These are phyloP conservation scores for Botryotinia convoluta DNA, from an alignment of 2,329 filamentous ascomycete genomes.

Conservation along the genomic window DNA sequence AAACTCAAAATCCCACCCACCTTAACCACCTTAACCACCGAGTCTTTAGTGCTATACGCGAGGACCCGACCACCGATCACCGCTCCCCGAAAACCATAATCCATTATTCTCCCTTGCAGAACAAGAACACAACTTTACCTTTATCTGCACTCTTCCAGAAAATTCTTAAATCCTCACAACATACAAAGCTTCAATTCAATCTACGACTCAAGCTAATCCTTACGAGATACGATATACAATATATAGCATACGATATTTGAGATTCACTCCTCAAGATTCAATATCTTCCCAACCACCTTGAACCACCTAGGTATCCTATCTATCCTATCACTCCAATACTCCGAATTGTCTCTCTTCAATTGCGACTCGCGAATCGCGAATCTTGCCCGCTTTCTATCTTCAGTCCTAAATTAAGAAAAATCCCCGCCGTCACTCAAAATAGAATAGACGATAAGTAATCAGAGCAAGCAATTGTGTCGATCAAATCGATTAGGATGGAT, in stretches of 20 bases:
- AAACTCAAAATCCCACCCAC: slow-evolving; percentile 3
- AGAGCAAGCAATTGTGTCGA: slow-evolving; percentile 1
- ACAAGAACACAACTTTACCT: slow-evolving; percentile 5
- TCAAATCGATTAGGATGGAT: slow-evolving; percentile 14
- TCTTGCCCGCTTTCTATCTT: slow-evolving; percentile 14
- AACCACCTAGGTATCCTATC: neutral
- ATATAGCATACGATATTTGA: neutral
- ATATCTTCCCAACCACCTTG: neutral
- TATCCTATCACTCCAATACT: neutral
- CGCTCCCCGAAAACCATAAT: slow-evolving; percentile 9
- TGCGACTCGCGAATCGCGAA: slow-evolving; percentile 16
- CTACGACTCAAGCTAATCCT: neutral
- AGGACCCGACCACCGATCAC: slow-evolving; percentile 15
- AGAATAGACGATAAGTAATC: slow-evolving; percentile 13
- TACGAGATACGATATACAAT: neutral
- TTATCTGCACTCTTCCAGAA: neutral
- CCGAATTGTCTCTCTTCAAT: slow-evolving; percentile 8
- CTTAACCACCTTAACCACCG: neutral
- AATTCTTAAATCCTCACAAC: neutral
- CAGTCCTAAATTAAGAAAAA: slow-evolving; percentile 10
- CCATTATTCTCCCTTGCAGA: slow-evolving; percentile 15
- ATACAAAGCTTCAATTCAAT: neutral
- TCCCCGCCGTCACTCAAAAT: slow-evolving; percentile 1
- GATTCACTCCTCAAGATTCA: neutral
- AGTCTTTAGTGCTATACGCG: slow-evolving; percentile 3